Conservation (phyloP, 768 basidiomycete genomes). For the Suillus hirtellus region DNA sequence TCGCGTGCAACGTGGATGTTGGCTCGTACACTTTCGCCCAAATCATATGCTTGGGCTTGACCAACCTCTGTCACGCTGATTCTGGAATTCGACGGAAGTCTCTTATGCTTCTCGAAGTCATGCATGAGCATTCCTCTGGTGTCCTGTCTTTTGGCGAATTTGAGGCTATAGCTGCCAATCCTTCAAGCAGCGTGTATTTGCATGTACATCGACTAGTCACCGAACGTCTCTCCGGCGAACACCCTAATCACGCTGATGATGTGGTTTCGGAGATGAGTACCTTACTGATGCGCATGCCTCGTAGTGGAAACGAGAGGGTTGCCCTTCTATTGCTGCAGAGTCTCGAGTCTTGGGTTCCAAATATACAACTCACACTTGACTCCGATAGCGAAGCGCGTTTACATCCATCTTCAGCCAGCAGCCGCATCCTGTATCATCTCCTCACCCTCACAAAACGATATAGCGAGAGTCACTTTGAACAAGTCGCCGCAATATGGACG, state of each 20-base stretch:
- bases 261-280: slow-evolving; percentile 72
- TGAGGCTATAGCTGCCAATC: slow-evolving; percentile 71
- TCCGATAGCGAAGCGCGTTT: slow-evolving; percentile 45
- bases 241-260: slow-evolving; percentile 59
- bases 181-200: slow-evolving; percentile 73
- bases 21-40: slow-evolving; percentile 76
- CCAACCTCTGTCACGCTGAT: slow-evolving; percentile 79
- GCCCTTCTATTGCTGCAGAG: slow-evolving; percentile 71
- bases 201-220: slow-evolving; percentile 79
- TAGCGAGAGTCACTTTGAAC: slow-evolving; percentile 72
- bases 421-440: slow-evolving; percentile 73
- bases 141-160: slow-evolving; percentile 69
- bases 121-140: slow-evolving; percentile 69
- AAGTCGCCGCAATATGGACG: slow-evolving; percentile 77
- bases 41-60: slow-evolving; percentile 71
- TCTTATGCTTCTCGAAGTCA: slow-evolving; percentile 72
- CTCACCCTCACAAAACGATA: slow-evolving; percentile 82
- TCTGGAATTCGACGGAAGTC: slow-evolving; percentile 68
- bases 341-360: slow-evolving; percentile 81
- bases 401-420: slow-evolving; percentile 45
- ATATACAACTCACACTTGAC: slow-evolving; percentile 61
- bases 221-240: slow-evolving; percentile 76
- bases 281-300: slow-evolving; percentile 67
- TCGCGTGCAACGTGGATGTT: slow-evolving; percentile 52
- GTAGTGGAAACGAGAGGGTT: slow-evolving; percentile 47